Percentiles rank a stretch among this genome's conserved stretches.
Conservation (phyloP, 768 basidiomycete genomes). For the Podaxis sp. region DNA sequence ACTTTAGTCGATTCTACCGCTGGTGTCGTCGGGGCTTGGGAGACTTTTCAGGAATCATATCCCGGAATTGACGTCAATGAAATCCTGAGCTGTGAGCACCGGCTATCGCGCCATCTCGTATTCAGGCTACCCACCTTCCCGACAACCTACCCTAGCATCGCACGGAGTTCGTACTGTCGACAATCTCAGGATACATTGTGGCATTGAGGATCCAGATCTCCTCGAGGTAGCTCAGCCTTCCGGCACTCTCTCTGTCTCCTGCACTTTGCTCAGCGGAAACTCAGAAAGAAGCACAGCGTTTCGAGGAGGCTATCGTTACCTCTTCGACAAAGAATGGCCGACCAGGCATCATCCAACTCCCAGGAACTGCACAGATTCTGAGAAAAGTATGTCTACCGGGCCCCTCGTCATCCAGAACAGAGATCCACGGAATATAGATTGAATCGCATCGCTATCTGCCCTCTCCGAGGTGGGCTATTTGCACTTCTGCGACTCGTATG, state of each 20-base stretch:
- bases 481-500: constrained; percentile 76
- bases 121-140: constrained; percentile 14
- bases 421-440: constrained; percentile 28
- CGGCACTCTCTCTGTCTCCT: constrained; percentile 8
- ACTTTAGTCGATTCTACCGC: constrained; percentile 81
- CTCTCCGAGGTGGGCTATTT: constrained; percentile 80
- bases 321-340: constrained; percentile 51
- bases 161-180: constrained; percentile 87
- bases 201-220: constrained; percentile 61
- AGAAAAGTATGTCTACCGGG: constrained; percentile 39
- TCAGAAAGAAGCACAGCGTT: constrained; percentile 70
- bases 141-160: constrained; percentile 41
- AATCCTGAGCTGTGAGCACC: constrained; percentile 59
- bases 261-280: constrained; percentile 16
- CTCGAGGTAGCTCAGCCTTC: constrained; percentile 50
- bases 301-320: constrained; percentile 77
- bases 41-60: constrained; percentile 69
- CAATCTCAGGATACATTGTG: constrained; percentile 72
- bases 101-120: constrained; percentile 13
- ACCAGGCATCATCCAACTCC: constrained; percentile 67
- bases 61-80: constrained; percentile 57
- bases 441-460: constrained; percentile 36
- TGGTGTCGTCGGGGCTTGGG: constrained; percentile 83
- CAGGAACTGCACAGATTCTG: constrained; percentile 65
- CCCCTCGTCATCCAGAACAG: constrained; percentile 1